Base-by-base conservation (phyloP, 106 monocot species). In the Ottelia alismoides region DNA sequence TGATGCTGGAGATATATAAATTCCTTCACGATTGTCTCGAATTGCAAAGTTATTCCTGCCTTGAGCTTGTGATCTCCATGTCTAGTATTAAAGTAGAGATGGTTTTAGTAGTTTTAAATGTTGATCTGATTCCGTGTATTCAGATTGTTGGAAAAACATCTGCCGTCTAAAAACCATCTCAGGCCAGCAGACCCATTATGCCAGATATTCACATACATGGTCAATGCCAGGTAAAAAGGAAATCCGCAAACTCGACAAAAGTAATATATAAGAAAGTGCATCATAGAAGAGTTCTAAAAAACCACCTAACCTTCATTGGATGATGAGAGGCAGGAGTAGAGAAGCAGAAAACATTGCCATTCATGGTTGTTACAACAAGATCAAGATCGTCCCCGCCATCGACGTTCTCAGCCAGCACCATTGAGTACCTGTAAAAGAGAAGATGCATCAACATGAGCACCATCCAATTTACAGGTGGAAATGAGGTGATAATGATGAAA, bases 351-450 rank as follows among this genome's bases (percentile, higher is more conserved):
- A 91, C 90, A 67, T 99, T 99, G 66, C 98, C 98, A 71, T 99
- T 99, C 98, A 99, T 99, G 48, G 98, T 99, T n/a, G 86, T 59
- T 29, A 99, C 90, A 64, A 99, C 68, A 50, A 99, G 79, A 74
- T 99, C 98, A 43, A 99, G 85, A 70, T 98, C 98, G 65, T 98
- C 98, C 61, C 98, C 98, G 72, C 98, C 98, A 76, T 98, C 98
- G 63, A 98, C 73, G 64, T 98, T 98, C 64, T 98, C 98, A 46
- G 90, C 98, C 61, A 98, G 63, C 48, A 82, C 90, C 89, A 90
- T 86, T 51, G 70, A 80, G 65, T 98, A 98, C 23, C 98, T 98
- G 85, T 25, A 25, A 0, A 26, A 14, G 2, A 25, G 7, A 27
- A 53, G 11, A 3, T 12, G 11, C 11, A 22, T 1, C 1, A 27